phyloP scores from a whole-genome alignment of 345 rosid genomes.

The Aquilaria sinensis region DNA sequence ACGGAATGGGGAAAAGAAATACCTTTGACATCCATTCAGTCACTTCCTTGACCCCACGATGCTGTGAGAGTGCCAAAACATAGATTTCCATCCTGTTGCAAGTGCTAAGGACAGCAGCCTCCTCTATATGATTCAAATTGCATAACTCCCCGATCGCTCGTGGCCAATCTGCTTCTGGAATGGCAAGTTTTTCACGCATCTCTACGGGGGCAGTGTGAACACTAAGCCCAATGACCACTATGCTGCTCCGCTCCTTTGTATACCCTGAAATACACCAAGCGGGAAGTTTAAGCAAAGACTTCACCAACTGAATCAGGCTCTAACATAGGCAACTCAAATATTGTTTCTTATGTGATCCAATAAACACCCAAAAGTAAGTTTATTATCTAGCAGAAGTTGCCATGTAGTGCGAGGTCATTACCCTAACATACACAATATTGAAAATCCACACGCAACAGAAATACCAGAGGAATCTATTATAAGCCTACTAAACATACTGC shows the following conservation, averaged over 20 bases:
- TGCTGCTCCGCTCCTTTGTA: constrained; percentile 70
- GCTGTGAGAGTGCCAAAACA: constrained; percentile 68
- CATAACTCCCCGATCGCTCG: constrained; percentile 79
- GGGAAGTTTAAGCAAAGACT: constrained; percentile 11
- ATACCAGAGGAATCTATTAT: no score
- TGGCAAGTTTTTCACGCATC: constrained; percentile 80
- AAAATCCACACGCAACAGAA: no score
- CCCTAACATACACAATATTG: no score
- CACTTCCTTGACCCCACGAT: constrained; percentile 78
- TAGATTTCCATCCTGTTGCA: constrained; percentile 82
- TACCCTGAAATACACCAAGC: constrained; percentile 36
- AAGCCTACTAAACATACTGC: no score
- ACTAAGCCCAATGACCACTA: constrained; percentile 70
- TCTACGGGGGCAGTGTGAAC: constrained; percentile 75
- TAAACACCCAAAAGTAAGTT: no score
- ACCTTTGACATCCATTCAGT: constrained; percentile 97
- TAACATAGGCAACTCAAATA: no score
- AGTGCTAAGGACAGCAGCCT: constrained; percentile 81
- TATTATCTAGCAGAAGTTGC: no score
- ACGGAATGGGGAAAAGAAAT: constrained; percentile 7
- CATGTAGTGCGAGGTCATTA: no score
- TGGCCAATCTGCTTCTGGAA: constrained; percentile 85
- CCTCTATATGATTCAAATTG: constrained; percentile 80
- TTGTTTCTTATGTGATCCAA: no score
- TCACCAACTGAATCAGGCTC: neutral